phyloP scores from a whole-genome alignment of 495 filamentous ascomycete genomes.

The Xylaria acuta region DNA sequence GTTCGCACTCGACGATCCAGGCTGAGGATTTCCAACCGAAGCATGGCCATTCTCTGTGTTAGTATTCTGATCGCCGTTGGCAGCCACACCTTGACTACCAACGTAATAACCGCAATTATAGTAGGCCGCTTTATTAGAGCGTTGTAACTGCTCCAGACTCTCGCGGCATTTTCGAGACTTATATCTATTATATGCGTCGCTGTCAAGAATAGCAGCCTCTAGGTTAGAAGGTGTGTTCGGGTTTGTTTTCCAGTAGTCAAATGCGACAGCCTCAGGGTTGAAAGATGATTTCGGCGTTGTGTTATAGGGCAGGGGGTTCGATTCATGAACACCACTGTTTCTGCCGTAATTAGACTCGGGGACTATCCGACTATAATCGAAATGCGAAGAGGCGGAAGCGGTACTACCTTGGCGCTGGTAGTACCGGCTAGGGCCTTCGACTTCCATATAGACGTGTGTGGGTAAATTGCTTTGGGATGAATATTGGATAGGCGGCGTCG shows the following conservation, averaged over 20 bases:
- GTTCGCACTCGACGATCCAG: background rate
- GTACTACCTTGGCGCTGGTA: background rate
- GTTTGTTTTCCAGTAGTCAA: background rate
- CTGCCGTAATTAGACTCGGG: background rate
- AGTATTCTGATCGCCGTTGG: background rate
- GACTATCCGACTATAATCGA: background rate
- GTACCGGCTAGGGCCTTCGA: background rate
- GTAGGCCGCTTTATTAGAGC: conserved; percentile 16
- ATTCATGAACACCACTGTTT: background rate
- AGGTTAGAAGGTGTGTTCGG: background rate
- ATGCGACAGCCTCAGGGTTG: background rate
- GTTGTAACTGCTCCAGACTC: conserved; percentile 7
- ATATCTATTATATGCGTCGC: background rate
- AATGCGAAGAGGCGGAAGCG: background rate
- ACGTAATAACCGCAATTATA: background rate
- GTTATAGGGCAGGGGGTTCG: background rate
- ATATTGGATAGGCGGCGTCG: background rate
- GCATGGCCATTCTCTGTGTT: background rate
- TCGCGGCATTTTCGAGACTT: background rate
- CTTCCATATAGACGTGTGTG: background rate
- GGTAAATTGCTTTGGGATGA: background rate
- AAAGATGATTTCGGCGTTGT: background rate
- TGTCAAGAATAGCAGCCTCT: background rate
- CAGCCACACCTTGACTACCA: background rate
- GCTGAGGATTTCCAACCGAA: background rate